Base-by-base conservation (phyloP, 2,329 filamentous ascomycete genomes). In the Cladosporium velox region DNA sequence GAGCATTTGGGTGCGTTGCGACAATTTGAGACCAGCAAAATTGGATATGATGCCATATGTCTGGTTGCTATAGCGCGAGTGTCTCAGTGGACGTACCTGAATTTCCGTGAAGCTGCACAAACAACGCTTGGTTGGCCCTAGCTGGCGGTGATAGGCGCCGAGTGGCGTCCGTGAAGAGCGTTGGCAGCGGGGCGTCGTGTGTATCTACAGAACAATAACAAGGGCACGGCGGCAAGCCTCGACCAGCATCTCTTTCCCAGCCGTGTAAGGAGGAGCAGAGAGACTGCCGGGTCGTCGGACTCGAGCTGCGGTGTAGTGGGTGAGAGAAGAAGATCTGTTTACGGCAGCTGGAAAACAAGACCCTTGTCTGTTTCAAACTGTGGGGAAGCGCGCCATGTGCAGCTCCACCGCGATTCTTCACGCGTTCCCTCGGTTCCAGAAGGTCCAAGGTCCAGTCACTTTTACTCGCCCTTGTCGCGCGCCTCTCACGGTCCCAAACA, bases 91-190 rank as follows among this genome's bases (percentile, higher is more conserved):
- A 54, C 55, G 34, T 44, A 54, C 54, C 64, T 51, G 47, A 41
- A 49, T 60, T 47, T 65, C 64, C 64, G 64, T 60, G 55, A 59
- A 65, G 55, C 44, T 65, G 58, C 64, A 59, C 55, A 60, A 65
- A 60, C 49, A 60, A 59, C 44, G 55, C 44, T 44, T n/a, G 41
- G 54, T 26, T 47, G 28, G 44, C 35, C 44, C 64, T 55, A 55
- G 52, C 52, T 55, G 52, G 41, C 44, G 32, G 35, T 44, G 35
- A 47, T 64, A 57, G 38, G 32, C 55, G 34, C 55, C 34, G 30
- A 30, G 61, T 44, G 34, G 35, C 51, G 61, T 28, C 35, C 24
- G 61, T 55, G 61, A 57, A 64, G 61, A 57, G 35, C 59, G 32
- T 30, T 52, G 47, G 47, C 24, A 41, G 59, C 24, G 59, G 26